phyloP scores from a whole-genome alignment of 768 basidiomycete species.

The button mushroom (Agaricus bisporus) region DNA sequence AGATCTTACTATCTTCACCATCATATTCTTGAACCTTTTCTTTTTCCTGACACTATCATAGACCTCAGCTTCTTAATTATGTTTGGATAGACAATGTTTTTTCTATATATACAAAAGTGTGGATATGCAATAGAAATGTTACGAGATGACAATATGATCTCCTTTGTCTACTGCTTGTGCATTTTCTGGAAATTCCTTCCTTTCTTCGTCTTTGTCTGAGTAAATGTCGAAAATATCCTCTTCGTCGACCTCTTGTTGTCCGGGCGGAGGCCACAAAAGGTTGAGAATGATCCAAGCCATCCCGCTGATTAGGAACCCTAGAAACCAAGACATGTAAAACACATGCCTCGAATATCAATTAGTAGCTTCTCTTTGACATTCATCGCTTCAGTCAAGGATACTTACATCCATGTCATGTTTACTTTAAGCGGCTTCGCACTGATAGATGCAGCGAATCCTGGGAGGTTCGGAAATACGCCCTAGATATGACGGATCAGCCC shows the following conservation, averaged over 20 bases:
- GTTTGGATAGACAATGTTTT: not conserved
- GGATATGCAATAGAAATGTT: not conserved
- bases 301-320: conserved; percentile 19
- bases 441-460: conserved; percentile 21
- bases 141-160: not conserved
- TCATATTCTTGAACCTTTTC: too few species aligned
- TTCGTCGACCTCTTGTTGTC: conserved; percentile 18
- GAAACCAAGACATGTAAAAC: conserved; percentile 22
- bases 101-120: not conserved
- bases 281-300: conserved; percentile 18
- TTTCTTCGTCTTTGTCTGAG: not conserved
- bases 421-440: conserved; percentile 13
- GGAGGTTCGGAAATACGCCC: conserved; percentile 25
- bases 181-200: too few species aligned
- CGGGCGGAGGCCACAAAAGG: conserved; percentile 19
- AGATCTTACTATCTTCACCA: too few species aligned
- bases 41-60: not conserved
- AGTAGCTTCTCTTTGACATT: not conserved
- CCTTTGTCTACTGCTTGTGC: not conserved
- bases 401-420: conserved; percentile 19
- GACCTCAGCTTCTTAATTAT: not conserved
- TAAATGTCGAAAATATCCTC: not conserved
- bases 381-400: not conserved
- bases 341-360: conserved; percentile 12
- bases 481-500: not conserved